Evolutionary conservation across 768 basidiomycete species (phyloP).

Genomic region (Leccinum barrowsii): DNA sequence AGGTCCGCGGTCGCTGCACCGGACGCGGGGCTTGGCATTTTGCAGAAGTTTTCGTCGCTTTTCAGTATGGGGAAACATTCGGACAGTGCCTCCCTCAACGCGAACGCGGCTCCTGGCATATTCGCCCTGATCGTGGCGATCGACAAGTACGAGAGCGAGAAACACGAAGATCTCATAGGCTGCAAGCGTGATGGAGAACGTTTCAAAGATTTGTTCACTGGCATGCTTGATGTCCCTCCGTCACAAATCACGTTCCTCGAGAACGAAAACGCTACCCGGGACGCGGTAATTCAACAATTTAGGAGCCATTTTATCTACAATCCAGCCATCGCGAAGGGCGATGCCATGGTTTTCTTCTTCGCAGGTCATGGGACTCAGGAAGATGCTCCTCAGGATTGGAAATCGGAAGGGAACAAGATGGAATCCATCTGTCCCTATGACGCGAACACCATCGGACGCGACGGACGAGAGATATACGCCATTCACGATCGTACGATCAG

Average conservation of each 20-base stretch:
- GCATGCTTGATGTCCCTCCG: slow-evolving; percentile 10
- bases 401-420: slow-evolving; percentile 10
- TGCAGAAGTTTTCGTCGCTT: background rate
- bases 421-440: slow-evolving; percentile 18
- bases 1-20: slow-evolving; percentile 1
- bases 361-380: slow-evolving; percentile 16
- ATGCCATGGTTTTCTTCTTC: slow-evolving; percentile 19
- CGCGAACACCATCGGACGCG: background rate
- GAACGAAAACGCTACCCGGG: slow-evolving; percentile 15
- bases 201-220: slow-evolving; percentile 8
- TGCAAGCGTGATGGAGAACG: slow-evolving; percentile 19
- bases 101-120: slow-evolving; percentile 10
- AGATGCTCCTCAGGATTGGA: slow-evolving; percentile 14
- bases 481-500: slow-evolving; percentile 18
- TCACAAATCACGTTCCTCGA: slow-evolving; percentile 14
- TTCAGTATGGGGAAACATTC: background rate
- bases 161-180: background rate
- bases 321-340: slow-evolving; percentile 5
- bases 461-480: slow-evolving; percentile 5
- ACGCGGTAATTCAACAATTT: slow-evolving; percentile 6
- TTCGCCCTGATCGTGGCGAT: slow-evolving; percentile 19
- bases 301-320: slow-evolving; percentile 11
- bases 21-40: background rate
- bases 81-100: background rate
- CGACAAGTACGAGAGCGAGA: slow-evolving; percentile 6